phyloP scores from a whole-genome alignment of 164 flowering plant genomes.

The Berberis thunbergii region DNA sequence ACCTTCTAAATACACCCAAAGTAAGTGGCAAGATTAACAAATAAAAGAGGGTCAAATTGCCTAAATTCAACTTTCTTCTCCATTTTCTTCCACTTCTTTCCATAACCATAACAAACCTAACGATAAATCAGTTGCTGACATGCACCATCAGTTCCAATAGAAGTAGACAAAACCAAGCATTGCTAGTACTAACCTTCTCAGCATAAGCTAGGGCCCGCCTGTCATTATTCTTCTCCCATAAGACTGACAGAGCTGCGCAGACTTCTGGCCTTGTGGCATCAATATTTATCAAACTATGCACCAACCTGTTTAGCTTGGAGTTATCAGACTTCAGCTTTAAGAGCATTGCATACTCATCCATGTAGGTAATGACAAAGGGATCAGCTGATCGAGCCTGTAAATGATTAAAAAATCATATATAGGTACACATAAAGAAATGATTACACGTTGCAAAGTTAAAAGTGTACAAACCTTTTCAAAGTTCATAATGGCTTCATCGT shows the following conservation, averaged over 20 bases:
- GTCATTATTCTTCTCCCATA: constrained; percentile 93
- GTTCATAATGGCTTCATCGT: constrained; percentile 79
- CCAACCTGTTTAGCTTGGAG: constrained; percentile 71
- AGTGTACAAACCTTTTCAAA: constrained; percentile 72
- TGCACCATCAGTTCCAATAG: no score
- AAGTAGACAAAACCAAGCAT: neutral
- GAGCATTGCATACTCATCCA: constrained; percentile 99
- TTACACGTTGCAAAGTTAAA: neutral
- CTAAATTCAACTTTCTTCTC: no score
- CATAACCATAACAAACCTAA: no score
- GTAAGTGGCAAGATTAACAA: no score
- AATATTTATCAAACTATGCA: constrained; percentile 73
- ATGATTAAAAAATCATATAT: constrained; percentile 12
- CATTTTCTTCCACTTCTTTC: no score
- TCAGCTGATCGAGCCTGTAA: constrained; percentile 80
- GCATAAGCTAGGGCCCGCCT: constrained; percentile 72
- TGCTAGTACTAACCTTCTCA: constrained; percentile 56
- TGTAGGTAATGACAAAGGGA: constrained; percentile 71
- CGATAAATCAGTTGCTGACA: no score
- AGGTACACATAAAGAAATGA: neutral
- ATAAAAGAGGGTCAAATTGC: no score
- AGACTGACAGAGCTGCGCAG: constrained; percentile 73
- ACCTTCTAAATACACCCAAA: no score
- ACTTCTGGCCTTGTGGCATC: constrained; percentile 87
- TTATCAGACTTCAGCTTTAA: constrained; percentile 70